These are phyloP conservation scores for Cryptosporidium felis DNA, from an alignment of 169 alveolate species.

Conservation along the genomic window DNA sequence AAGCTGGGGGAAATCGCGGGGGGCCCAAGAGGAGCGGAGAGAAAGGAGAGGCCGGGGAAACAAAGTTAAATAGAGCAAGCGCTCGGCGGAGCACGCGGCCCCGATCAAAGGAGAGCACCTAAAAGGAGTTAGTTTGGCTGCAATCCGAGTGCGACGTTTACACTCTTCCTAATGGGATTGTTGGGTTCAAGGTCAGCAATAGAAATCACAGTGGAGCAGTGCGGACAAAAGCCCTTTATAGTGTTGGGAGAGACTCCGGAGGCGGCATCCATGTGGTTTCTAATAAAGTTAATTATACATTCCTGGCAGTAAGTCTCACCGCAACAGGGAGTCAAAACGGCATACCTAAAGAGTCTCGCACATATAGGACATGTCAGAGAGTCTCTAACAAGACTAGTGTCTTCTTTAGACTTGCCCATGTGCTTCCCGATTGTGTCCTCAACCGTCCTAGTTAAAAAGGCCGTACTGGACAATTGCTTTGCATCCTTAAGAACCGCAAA, in stretches of 20 bases:
- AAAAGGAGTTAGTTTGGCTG: conserved; percentile 26
- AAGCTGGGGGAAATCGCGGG: no score
- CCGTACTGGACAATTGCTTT: conserved; percentile 85
- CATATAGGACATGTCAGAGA: conserved; percentile 80
- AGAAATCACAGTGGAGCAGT: conserved; percentile 64
- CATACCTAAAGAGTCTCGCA: conserved; percentile 79
- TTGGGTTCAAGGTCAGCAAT: conserved; percentile 68
- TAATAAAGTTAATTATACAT: conserved; percentile 57
- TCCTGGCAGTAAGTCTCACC: conserved; percentile 85
- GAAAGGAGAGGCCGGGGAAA: no score
- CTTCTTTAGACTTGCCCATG: conserved; percentile 62
- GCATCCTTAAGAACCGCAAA: conserved; percentile 85
- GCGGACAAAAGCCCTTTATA: conserved; percentile 61
- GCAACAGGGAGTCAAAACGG: conserved; percentile 84
- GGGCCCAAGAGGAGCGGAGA: no score
- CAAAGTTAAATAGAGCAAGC: no score
- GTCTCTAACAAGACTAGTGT: conserved; percentile 58
- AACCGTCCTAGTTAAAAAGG: conserved; percentile 83
- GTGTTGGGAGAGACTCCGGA: conserved; percentile 66
- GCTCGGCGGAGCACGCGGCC: no score
- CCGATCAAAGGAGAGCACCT: no score
- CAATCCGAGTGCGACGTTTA: conserved; percentile 67
- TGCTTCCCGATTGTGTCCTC: conserved; percentile 83
- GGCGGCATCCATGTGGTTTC: conserved; percentile 52
- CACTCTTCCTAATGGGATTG: conserved; percentile 67